Base-by-base conservation (phyloP, 441 rosid species). In the Rhodomyrtus psidioides region DNA sequence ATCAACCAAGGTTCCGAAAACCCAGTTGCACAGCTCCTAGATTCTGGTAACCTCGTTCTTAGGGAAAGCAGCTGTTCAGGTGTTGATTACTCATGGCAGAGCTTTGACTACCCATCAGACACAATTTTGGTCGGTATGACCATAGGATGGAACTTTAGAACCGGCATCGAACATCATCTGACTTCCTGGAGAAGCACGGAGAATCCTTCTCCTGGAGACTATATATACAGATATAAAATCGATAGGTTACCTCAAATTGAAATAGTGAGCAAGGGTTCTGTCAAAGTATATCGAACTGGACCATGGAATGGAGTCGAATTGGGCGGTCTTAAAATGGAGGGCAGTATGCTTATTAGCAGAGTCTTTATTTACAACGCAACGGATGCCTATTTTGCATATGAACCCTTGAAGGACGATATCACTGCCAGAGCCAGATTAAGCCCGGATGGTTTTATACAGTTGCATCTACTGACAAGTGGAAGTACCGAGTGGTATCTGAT, bases 161-260 rank as follows among this genome's bases (percentile, higher is more conserved):
- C n/a, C n/a, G n/a, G n/a, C n/a, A n/a, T n/a, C n/a, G n/a, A n/a
- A n/a, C n/a, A n/a, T 51, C 39, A 82, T 55, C 39, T 86, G 60
- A 82, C 82, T 34, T 86, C 87, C 4, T 86, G 87, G 87, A 86
- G 70, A 42, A 53, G 82, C 39, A 23, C n/a, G 4, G 82, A 82
- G 0, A 85, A 86, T 28, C 85, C 87, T 28, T 62, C 85, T 23
- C 59, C 19, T 42, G 87, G 87, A 6, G 81, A 86, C 21, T 65
- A 86, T 53, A 83, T 81, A 39, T 86, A 12, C 24, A 42, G 62
- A 28, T n/a, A 15, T 34, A 54, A n/a, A 54, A 2, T 82, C 23
- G 39, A 39, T n/a, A 81, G 85, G 34, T 53, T 82, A 74, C 58
- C 81, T n/a, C 87, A 82, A 12, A 12, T 13, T 8, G 83, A 75